phyloP scores from a whole-genome alignment of 164 flowering plant species.

The Vitis rotundifolia region DNA sequence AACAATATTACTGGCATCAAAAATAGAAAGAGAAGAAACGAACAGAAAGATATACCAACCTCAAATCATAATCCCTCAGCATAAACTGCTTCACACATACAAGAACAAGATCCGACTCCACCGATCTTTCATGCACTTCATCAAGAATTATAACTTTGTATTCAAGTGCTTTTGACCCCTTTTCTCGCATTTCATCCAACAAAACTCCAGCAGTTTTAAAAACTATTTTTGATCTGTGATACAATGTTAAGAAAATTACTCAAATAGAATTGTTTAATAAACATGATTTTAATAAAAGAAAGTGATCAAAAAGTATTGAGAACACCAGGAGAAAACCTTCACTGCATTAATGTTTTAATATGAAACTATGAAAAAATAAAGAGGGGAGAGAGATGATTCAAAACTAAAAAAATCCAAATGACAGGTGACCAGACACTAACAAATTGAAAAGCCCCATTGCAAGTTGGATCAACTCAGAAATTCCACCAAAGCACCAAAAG shows the following conservation, averaged over 20 bases:
- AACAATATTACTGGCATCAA: neutral
- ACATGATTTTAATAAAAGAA: neutral
- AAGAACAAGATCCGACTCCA: conserved; percentile 97
- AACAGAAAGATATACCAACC: conserved; percentile 36
- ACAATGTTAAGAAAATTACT: neutral
- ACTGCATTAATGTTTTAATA: no score
- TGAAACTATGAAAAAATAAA: no score
- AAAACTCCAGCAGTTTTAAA: conserved; percentile 98
- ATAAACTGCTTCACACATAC: conserved; percentile 91
- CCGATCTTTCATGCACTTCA: conserved; percentile 99
- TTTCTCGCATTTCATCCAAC: conserved; percentile 95
- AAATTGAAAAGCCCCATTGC: no score
- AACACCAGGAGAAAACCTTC: no score
- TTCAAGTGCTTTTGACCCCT: conserved; percentile 72
- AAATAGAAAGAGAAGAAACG: neutral
- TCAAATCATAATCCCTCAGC: conserved; percentile 62
- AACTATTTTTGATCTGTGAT: conserved; percentile 72
- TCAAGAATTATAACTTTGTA: conserved; percentile 93
- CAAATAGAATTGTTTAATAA: neutral
- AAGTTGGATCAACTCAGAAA: no score
- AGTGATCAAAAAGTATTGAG: neutral
- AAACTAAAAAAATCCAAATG: no score
- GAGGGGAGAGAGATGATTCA: no score
- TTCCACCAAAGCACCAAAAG: no score
- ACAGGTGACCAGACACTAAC: no score